Percentiles rank a stretch among this genome's conserved stretches.
Evolutionary conservation across 805 yeast genomes (phyloP).

Genomic region (Barnettozyma vustinii): DNA sequence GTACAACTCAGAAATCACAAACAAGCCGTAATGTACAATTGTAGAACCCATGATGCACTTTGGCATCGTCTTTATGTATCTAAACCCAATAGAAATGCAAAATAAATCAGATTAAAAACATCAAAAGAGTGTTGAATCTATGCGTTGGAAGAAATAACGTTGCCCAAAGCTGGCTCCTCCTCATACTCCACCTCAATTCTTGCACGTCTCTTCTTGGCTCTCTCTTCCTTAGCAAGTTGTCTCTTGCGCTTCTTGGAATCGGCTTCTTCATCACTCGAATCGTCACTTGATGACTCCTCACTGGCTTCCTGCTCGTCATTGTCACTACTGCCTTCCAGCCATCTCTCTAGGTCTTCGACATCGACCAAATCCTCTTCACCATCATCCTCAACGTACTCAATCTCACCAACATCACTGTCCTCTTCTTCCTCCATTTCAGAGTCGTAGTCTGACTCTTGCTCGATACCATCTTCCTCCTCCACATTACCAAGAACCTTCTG

Average conservation of each 20-base stretch:
- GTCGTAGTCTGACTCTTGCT: conserved; percentile 42
- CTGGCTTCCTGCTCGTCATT: conserved; percentile 32
- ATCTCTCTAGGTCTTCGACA: conserved; percentile 86
- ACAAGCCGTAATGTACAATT: conserved; percentile 3
- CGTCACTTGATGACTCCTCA: conserved; percentile 34
- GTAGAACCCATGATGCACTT: background rate
- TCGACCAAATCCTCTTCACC: conserved; percentile 91
- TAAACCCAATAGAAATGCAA: conserved; percentile 5
- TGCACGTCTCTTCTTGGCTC: conserved; percentile 51
- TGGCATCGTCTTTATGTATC: background rate
- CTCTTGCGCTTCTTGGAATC: conserved; percentile 32
- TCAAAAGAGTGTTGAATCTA: background rate
- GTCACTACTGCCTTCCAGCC: conserved; percentile 62
- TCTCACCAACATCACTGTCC: conserved; percentile 62
- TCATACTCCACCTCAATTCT: conserved; percentile 83
- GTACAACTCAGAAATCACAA: background rate
- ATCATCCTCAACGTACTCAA: conserved; percentile 86
- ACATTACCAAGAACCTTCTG: conserved; percentile 83
- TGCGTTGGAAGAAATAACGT: conserved; percentile 14
- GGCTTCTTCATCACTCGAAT: conserved; percentile 32
- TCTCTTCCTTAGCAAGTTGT: conserved; percentile 34
- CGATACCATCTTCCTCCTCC: conserved; percentile 58
- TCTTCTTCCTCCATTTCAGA: conserved; percentile 45
- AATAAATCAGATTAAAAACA: background rate
- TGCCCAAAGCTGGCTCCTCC: conserved; percentile 46